Evolutionary conservation across 208 protist genomes (phyloP), one percentile per base, ranked within the genome.

Genomic region (Leishmania guyanensis): DNA sequence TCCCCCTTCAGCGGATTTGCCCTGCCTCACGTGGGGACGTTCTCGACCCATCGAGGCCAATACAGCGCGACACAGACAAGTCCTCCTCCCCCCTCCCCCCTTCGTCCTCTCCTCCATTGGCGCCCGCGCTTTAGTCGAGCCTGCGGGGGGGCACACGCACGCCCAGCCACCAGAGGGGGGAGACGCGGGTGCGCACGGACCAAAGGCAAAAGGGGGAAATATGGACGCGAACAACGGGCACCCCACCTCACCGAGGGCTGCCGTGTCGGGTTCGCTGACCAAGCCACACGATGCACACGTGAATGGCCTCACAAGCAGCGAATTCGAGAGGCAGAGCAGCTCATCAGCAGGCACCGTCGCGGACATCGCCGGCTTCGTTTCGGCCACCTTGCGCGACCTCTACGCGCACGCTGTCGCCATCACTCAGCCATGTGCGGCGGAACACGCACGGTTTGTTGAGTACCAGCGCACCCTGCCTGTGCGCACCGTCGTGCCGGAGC

Each of bases 401-500:
- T 36, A 71, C 51, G 14, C 58, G 39, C 68, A 64, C 20, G 69
- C 46, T 6, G 78, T 58, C 58, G 72, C 36, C 43, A 60, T 86
- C 22, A 5, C 80, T 9, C 77, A 86, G 39, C 73, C 74, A 69
- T 88, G 85, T 80, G 75, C 80, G 50, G 77, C 75, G 26, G 62
- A 79, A 53, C 83, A 88, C 82, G 80, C 72, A 0, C 80, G 74
- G 56, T 94, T 89, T 56, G 73, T 83, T 6, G 80, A 81, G 69
- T 94, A 94, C 73, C 86, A 89, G 78, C 83, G 81, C 50, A 74
- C 78, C 6, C 83, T 96, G 53, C 85, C 90, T 26, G 94, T 89
- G 56, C 83, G 79, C 66, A 95, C 91, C 16, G 89, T 97, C 53
- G 92, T 95, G 26, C 88, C 89, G 26, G 86, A 85, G 76, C 90